These are phyloP conservation scores for Paramarasmius palmivorus DNA, from an alignment of 1,284 basidiomycete genomes.

Conservation along the genomic window DNA sequence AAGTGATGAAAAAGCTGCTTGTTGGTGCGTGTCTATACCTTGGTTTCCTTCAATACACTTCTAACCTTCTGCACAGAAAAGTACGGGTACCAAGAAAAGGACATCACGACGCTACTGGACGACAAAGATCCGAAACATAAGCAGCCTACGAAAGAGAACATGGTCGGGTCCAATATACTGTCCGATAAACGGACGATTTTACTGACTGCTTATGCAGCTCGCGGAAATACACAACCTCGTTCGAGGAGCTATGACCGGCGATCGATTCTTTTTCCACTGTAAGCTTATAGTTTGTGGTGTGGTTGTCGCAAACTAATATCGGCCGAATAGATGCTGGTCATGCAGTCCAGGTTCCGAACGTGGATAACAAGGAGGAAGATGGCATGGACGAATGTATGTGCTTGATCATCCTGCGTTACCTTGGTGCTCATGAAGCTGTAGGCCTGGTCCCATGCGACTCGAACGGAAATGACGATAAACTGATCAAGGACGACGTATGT, in stretches of 20 bases:
- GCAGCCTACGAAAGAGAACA: conserved; percentile 23
- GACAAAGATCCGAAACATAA: conserved; percentile 9
- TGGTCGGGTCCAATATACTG: conserved; percentile 22
- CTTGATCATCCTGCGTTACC: not conserved
- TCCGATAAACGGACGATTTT: not conserved
- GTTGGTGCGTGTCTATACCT: conserved; percentile 12
- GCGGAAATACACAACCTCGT: conserved; percentile 31
- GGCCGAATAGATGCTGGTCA: conserved; percentile 34
- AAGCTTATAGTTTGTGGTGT: not conserved
- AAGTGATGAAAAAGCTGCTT: conserved; percentile 16
- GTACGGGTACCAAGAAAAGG: conserved; percentile 24
- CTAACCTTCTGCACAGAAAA: conserved; percentile 18
- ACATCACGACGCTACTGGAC: conserved; percentile 33
- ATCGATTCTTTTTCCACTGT: conserved; percentile 40
- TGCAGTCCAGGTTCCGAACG: conserved; percentile 29
- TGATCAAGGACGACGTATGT: conserved; percentile 39
- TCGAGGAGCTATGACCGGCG: conserved; percentile 26
- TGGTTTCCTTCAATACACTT: not conserved
- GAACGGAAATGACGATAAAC: conserved; percentile 15
- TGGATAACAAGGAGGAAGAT: conserved; percentile 31
- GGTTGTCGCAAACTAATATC: not conserved
- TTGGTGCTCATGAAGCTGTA: not conserved
- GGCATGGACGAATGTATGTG: conserved; percentile 38
- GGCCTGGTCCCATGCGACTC: conserved; percentile 22
- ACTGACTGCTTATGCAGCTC: conserved; percentile 23